phyloP scores from a whole-genome alignment of 2,329 filamentous ascomycete species.

The Albifimbria verrucaria region DNA sequence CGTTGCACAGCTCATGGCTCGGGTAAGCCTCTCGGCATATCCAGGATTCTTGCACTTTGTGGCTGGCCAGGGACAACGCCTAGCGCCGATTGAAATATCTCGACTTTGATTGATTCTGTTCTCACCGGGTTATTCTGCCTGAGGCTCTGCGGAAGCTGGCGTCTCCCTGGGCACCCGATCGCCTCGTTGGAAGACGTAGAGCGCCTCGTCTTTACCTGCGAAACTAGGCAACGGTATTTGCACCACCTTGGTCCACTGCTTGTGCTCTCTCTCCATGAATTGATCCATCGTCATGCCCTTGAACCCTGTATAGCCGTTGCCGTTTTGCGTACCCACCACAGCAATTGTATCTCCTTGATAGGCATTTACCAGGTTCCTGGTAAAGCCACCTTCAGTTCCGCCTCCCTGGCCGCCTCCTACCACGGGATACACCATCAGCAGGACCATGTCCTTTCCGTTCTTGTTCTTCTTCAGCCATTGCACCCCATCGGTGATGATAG shows the following conservation, averaged over 20 bases:
- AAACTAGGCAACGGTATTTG: conserved; percentile 71
- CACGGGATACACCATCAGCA: conserved; percentile 72
- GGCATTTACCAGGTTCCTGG: conserved; percentile 55
- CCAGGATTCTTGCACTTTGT: no score
- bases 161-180: conserved; percentile 27
- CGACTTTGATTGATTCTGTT: no score
- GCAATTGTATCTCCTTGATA: conserved; percentile 63
- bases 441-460: conserved; percentile 51
- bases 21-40: no score
- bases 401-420: conserved; percentile 63
- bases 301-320: conserved; percentile 72
- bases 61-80: no score
- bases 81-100: no score
- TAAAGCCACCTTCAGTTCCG: conserved; percentile 62
- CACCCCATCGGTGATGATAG: conserved; percentile 57
- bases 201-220: conserved; percentile 71
- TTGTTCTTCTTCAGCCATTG: conserved; percentile 50
- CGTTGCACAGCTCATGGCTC: no score
- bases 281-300: conserved; percentile 59
- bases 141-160: not conserved
- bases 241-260: conserved; percentile 55
- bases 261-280: conserved; percentile 59
- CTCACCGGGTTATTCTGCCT: not conserved
- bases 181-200: conserved; percentile 62
- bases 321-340: conserved; percentile 73